Evolutionary conservation across 1,284 basidiomycete species (phyloP), one percentile per base, ranked within the genome.

Genomic region (Sanghuangporus sanghuang): DNA sequence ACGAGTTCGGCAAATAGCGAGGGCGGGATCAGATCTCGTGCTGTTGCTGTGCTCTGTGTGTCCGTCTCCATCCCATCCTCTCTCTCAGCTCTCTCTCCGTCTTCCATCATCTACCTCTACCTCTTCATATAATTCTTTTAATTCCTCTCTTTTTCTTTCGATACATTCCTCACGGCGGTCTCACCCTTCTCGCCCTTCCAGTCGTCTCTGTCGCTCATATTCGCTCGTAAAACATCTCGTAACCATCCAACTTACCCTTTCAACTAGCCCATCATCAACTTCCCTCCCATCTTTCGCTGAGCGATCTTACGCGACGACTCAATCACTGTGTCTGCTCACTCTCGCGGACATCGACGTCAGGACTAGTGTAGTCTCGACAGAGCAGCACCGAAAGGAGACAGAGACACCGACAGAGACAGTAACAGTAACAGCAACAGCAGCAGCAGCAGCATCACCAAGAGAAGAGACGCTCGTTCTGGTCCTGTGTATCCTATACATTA

Each of bases 21-120:
- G 27, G 27, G 9, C 48, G 9, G 44, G 27, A 58, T 54, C 59
- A 61, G 39, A 61, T 61, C 59, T 35, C 40, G 57, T 14, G 36
- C n/a, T 14, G 49, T 12, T 18, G 8, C 59, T 44, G 38, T 62
- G 36, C 39, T 48, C 40, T 9, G 9, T 40, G 8, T 54, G 32
- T 38, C 32, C 18, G 18, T 52, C 48, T 46, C 40, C 61, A 21
- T 54, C 36, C 60, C 38, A 40, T 39, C 38, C 21, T 42, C 35
- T 48, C 53, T 21, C 55, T 44, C 55, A 18, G 18, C 55, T 23
- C 23, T 48, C 55, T 57, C n/a, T n/a, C 53, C 36, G 35, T 44
- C 23, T 50, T 27, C 46, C 40, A 48, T 49, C 42, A 39, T 52
- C 44, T 57, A 44, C 48, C 38, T 39, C 12, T 48, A 39, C n/a